Base-by-base conservation (phyloP, 2,329 filamentous ascomycete genomes). In the Microcyclospora tardicrescens region DNA sequence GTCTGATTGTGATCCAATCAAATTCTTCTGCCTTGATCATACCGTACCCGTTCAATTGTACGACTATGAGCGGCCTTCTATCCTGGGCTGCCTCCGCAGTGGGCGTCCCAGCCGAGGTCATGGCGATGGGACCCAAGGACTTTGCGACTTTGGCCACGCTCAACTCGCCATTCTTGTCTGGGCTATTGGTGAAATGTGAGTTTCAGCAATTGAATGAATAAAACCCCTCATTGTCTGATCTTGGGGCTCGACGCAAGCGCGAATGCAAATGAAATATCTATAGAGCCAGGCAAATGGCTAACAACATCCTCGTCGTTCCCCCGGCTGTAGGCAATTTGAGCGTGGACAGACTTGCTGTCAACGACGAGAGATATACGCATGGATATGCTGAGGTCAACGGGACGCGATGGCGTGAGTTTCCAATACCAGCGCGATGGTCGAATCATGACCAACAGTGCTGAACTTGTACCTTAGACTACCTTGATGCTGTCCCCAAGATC, bases 311-410 rank as follows among this genome's bases (percentile, higher is more conserved):
- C 19, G 19, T 24, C 5, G 19, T 24, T 24, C 19, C 19, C 19
- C 19, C 19, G 19, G 19, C 10, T 39, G 31, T 15, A 19, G 14
- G 14, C 36, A 41, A 35, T 24, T 50, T 52, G 48, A 27, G 43
- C 6, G 33, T 52, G 16, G 52, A 55, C 33, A 52, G 49, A 19
- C 43, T 55, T 16, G 36, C 32, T 2, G 46, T 46, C 5, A 39
- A 49, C 13, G 52, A 56, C 24, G 13, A 31, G 11, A 35, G 53
- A 11, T 37, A 53, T 31, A 36, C 41, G 31, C 44, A 77, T 56
- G 71, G 74, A 51, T 77, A 71, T 39, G 71, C 75, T 32, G 63
- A 67, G 37, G 65, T 87, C 41, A 78, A 81, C 48, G 80, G 79
- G 47, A 71, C 73, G 51, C 83, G 68, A 28, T 93, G 91, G 64